Evolutionary conservation across 805 yeast species (phyloP), one percentile per base, ranked within the genome.

Genomic region (Wickerhamomyces rabaulensis): DNA sequence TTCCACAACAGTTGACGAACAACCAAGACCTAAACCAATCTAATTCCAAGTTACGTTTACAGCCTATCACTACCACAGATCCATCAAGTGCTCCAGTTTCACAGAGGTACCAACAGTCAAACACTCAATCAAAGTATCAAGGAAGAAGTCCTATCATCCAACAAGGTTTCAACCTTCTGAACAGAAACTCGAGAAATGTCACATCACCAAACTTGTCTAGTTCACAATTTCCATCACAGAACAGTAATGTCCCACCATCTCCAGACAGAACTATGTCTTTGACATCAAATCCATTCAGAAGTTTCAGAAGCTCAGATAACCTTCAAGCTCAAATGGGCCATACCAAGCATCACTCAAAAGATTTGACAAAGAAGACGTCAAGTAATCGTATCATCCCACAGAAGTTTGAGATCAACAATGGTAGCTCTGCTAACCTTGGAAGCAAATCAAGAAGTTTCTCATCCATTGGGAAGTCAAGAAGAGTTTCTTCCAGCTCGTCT

Each of bases 321-420:
- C 61, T 66, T 15, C 40, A 39, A 23, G 16, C 15, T n/a, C 45
- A n/a, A 22, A 36, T 20, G 31, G 36, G 36, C 9, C 36, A 45
- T 6, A 29, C 52, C 17, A 67, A 67, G 42, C 68, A 67, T 50
- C 69, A 68, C 47, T 52, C 65, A 7, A 55, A 57, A 23, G 56
- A 51, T 13, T 44, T 50, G 22, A 68, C 67, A 37, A 68, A 67
- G 43, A 64, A 67, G 37, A 68, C 76, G 1, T 55, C 68, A 21
- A 69, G 71, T 43, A 75, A 78, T 2, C 61, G 79, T 41, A 65
- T 71, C 13, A 66, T 68, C 39, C 75, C 79, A 4, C 80, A 74
- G 52, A 75, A 71, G 51, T 61, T 63, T 35, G 78, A 75, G 21
- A 60, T 71, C 47, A 56, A 42, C 41, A 52, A 50, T 43, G 54